A percentile compares a stretch with the other conserved stretches of the same genome.
Evolutionary conservation across 192 early-diverging fungal genomes (phyloP).

Genomic region (Backusella parvicylindrica): DNA sequence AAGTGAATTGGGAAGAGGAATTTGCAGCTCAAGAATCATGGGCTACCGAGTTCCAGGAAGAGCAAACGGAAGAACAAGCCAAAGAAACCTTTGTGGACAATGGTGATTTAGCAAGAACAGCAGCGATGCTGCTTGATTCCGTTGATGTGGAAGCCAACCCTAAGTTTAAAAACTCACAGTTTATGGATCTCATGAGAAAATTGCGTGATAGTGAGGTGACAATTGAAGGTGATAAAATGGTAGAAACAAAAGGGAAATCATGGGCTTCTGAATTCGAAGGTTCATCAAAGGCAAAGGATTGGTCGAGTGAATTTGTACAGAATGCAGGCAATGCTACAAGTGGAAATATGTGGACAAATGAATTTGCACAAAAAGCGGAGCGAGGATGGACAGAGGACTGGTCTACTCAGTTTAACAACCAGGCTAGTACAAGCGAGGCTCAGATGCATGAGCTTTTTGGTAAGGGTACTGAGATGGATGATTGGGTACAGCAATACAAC

Average conservation of each 20-base stretch:
- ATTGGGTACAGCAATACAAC: slow-evolving; percentile 67
- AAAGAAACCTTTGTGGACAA: slow-evolving; percentile 29
- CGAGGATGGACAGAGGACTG: slow-evolving; percentile 24
- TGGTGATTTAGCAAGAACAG: slow-evolving; percentile 77
- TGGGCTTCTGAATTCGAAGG: slow-evolving; percentile 38
- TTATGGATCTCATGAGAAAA: slow-evolving; percentile 89
- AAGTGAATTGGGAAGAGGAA: slow-evolving; percentile 57
- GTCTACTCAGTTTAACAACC: slow-evolving; percentile 9
- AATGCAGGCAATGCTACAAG: not conserved
- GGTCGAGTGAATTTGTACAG: slow-evolving; percentile 28
- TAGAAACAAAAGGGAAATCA: slow-evolving; percentile 41
- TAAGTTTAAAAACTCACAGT: slow-evolving; percentile 90
- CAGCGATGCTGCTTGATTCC: slow-evolving; percentile 75
- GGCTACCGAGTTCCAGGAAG: slow-evolving; percentile 51
- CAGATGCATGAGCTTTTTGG: slow-evolving; percentile 51
- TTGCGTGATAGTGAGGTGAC: slow-evolving; percentile 85
- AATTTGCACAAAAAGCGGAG: slow-evolving; percentile 22
- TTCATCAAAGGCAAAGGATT: not conserved
- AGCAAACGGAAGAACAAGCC: slow-evolving; percentile 28
- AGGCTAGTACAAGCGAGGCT: not conserved
- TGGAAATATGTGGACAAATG: slow-evolving; percentile 31
- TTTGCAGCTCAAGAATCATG: slow-evolving; percentile 50
- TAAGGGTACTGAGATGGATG: slow-evolving; percentile 51
- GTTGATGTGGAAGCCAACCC: slow-evolving; percentile 78
- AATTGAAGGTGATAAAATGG: slow-evolving; percentile 88